These are phyloP conservation scores for Clarireedia sp. DNA, from an alignment of 2,329 filamentous ascomycete genomes.

Conservation along the genomic window DNA sequence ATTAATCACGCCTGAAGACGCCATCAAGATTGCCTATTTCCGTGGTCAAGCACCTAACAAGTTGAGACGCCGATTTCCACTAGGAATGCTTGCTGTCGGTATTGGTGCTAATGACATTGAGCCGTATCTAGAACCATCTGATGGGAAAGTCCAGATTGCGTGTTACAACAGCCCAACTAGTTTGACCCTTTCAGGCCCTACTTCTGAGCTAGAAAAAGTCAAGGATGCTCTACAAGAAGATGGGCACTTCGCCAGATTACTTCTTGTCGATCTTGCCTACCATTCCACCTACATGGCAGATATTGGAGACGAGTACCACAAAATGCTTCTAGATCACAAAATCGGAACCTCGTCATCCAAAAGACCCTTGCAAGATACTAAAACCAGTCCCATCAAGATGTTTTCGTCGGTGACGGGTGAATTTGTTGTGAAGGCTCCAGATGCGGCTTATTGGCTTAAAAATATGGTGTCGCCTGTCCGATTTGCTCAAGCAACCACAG, in stretches of 20 bases:
- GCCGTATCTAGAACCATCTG: neutral
- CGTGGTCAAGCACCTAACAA: constrained; percentile 3
- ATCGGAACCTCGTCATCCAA: no score
- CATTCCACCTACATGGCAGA: constrained; percentile 22
- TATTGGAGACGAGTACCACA: constrained; percentile 6
- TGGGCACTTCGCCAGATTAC: constrained; percentile 16
- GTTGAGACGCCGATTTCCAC: no score
- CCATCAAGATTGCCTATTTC: constrained; percentile 13
- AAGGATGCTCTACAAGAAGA: constrained; percentile 12
- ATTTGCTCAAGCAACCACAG: constrained; percentile 10
- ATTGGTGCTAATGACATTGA: constrained; percentile 8
- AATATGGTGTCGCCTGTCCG: constrained; percentile 17
- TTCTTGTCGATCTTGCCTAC: constrained; percentile 23
- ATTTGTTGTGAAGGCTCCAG: neutral
- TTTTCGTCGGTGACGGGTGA: neutral
- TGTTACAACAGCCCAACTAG: constrained; percentile 25
- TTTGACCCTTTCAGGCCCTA: constrained; percentile 21
- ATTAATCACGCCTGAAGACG: constrained; percentile 19
- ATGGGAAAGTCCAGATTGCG: constrained; percentile 16
- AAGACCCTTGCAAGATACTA: neutral
- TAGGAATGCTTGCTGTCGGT: constrained; percentile 15
- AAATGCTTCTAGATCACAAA: neutral
- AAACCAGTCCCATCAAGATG: constrained; percentile 2
- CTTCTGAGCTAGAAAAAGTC: constrained; percentile 3
- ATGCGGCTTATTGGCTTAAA: constrained; percentile 13